Base-by-base conservation (phyloP, 169 alveolate species). In the Cryptosporidium parvum region DNA sequence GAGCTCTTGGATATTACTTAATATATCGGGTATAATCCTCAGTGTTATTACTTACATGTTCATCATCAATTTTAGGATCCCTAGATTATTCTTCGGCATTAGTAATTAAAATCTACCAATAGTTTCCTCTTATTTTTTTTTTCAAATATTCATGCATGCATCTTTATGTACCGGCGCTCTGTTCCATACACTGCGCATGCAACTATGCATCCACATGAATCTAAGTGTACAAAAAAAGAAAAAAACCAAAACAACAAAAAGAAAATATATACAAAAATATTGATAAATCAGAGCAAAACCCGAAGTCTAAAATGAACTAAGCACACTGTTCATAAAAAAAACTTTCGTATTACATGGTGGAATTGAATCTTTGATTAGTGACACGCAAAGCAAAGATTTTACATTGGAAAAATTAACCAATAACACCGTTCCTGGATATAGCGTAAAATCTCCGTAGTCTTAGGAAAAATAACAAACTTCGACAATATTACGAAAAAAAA, bases 1-100 rank as follows among this genome's bases (percentile, higher is more conserved):
- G 12, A 31, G 70, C 26, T 44, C 75, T 4, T 80, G 89, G 89
- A 0, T 65, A 18, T 31, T 80, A 1, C 75, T 80, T 10, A 80
- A 45, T 18, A 14, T 39, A 18, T 23, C 51, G 2, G 59, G 69
- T 12, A 18, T 80, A 18, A n/a, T 35, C 29, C 62, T 80, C 10
- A 80, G 89, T 33, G 9, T 80, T 5, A 23, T 65, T 44, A 65
- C 89, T 31, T 80, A 80, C 59, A 33, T 35, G 1, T 16, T 16
- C 70, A 62, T 65, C 0, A 48, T 80, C 31, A 58, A 80, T 21
- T 80, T 39, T n/a, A 80, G 45, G n/a, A 23, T 61, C 26, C 9
- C 44, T 12, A 59, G 80, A 14, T 16, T 65, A 12, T 39, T 62
- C 3, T 80, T 80, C 48, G 89, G 89, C 1, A 14, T 73, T 12